phyloP scores from a whole-genome alignment of 179 eudicot genomes.

The Camellia oleifera region DNA sequence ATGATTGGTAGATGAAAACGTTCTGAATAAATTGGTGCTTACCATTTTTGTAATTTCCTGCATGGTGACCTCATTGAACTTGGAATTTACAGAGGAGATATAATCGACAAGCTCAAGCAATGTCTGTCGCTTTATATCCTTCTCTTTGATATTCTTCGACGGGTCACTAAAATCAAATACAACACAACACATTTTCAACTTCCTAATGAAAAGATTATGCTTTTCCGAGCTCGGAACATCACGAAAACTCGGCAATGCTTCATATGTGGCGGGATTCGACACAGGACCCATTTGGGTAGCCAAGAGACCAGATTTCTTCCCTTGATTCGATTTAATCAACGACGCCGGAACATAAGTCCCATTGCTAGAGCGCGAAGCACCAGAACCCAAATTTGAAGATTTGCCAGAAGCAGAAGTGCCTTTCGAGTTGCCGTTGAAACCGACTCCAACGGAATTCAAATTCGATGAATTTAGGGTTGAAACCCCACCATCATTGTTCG shows the following conservation, averaged over 20 bases:
- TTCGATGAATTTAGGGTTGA: conserved; percentile 17
- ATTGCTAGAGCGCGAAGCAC: conserved; percentile 16
- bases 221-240: conserved; percentile 37
- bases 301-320: conserved; percentile 11
- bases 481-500: conserved; percentile 17
- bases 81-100: conserved; percentile 25
- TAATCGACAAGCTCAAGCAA: conserved; percentile 42
- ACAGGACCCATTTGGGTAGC: conserved; percentile 3
- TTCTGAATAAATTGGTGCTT: conserved; percentile 34
- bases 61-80: conserved; percentile 31
- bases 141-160: conserved; percentile 32
- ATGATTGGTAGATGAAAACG: conserved; percentile 21
- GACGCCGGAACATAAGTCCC: conserved; percentile 17
- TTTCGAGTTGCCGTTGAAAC: conserved; percentile 17
- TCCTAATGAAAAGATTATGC: conserved; percentile 28
- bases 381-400: conserved; percentile 11
- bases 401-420: conserved; percentile 11
- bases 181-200: conserved; percentile 38
- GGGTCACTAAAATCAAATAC: conserved; percentile 40
- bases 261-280: conserved; percentile 14
- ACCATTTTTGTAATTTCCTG: conserved; percentile 38
- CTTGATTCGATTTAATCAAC: conserved; percentile 12
- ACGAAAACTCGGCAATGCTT: conserved; percentile 36
- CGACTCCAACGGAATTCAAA: conserved; percentile 7
- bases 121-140: conserved; percentile 41